Percentiles rank a stretch among this genome's conserved stretches.
Evolutionary conservation across 225 moss, liverwort and hornwort species (phyloP).

Genomic region (Ulota crispa): DNA sequence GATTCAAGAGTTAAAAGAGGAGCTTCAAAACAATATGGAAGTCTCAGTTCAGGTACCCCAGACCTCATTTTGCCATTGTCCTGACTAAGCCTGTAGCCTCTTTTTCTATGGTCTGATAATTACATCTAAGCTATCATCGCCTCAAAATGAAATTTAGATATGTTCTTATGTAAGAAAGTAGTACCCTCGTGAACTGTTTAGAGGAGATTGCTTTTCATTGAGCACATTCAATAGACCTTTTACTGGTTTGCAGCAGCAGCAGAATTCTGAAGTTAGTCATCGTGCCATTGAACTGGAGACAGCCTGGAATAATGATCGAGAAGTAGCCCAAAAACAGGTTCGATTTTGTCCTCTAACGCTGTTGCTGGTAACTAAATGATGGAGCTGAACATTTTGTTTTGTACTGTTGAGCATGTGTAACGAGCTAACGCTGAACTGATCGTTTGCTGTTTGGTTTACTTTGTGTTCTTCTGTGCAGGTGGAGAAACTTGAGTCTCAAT

Average conservation of each 20-base stretch:
- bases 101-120: background rate
- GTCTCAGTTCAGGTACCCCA: slow-evolving; percentile 25
- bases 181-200: background rate
- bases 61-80: background rate
- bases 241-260: slow-evolving; percentile 15
- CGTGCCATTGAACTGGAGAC: slow-evolving; percentile 35
- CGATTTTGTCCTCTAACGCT: slow-evolving; percentile 7
- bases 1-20: slow-evolving; percentile 33
- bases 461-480: slow-evolving; percentile 36
- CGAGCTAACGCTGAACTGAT: background rate
- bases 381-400: background rate
- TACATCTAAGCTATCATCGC: background rate
- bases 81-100: background rate
- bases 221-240: background rate
- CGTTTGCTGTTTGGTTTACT: slow-evolving; percentile 10
- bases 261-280: slow-evolving; percentile 23
- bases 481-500: slow-evolving; percentile 48
- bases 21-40: slow-evolving; percentile 26
- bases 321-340: slow-evolving; percentile 44
- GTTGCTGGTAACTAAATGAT: background rate
- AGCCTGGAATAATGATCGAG: slow-evolving; percentile 39
- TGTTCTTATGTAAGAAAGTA: background rate
- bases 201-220: background rate
- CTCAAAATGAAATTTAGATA: background rate
- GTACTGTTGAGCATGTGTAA: background rate